Percentiles rank a stretch among this genome's conserved stretches.
Conservation (phyloP, 2,329 filamentous ascomycete genomes). For the Boeremia lycopersici region DNA sequence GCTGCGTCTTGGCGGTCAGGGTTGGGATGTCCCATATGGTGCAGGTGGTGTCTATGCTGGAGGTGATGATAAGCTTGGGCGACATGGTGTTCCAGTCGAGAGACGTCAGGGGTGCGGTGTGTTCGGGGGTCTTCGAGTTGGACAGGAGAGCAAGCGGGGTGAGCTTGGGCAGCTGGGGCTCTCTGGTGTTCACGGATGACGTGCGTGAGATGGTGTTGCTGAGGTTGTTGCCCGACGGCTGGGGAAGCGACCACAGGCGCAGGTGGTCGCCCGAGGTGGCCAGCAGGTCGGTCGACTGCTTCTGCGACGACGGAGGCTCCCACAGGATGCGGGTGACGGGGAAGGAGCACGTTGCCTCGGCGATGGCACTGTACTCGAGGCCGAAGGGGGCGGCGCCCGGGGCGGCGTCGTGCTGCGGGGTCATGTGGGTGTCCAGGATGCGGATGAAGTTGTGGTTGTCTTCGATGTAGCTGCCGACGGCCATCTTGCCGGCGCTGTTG, state of each 20-base stretch:
- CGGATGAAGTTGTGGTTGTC: conserved; percentile 99
- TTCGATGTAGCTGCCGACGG: conserved; percentile 93
- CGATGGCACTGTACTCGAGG: conserved; percentile 89
- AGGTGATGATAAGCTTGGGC: conserved; percentile 96
- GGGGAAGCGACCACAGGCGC: conserved; percentile 87
- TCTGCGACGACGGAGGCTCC: conserved; percentile 94
- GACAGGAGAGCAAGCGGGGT: conserved; percentile 91
- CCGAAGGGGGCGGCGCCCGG: conserved; percentile 75
- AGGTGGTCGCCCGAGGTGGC: conserved; percentile 95
- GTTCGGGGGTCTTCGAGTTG: conserved; percentile 97
- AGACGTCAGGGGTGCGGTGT: conserved; percentile 94
- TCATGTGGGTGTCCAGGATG: conserved; percentile 88
- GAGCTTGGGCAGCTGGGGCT: conserved; percentile 74
- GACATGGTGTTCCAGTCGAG: conserved; percentile 98
- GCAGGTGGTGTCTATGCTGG: conserved; percentile 97
- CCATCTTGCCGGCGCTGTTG: conserved; percentile 84
- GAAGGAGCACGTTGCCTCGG: conserved; percentile 97
- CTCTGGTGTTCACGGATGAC: conserved; percentile 65
- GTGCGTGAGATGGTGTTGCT: conserved; percentile 73
- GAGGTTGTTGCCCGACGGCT: conserved; percentile 57
- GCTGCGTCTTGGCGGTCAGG: conserved; percentile 93
- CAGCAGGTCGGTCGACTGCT: conserved; percentile 91
- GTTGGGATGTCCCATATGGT: conserved; percentile 99
- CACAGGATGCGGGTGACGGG: conserved; percentile 93
- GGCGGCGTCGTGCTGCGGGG: conserved; percentile 69